Conservation (phyloP, 2,329 filamentous ascomycete species). For the Penicillium digitatum region DNA sequence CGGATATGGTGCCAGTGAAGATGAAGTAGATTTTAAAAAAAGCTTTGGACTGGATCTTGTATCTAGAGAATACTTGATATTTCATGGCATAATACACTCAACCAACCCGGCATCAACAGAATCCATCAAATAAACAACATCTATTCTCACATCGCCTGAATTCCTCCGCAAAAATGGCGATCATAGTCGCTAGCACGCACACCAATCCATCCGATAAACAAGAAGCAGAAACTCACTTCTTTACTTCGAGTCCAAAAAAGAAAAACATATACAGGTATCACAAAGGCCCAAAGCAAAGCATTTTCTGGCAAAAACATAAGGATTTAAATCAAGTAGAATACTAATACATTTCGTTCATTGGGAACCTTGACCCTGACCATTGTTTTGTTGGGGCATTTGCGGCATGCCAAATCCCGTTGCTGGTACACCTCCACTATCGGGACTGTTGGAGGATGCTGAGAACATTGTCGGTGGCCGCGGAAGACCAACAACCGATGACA, state of each 20-base stretch:
- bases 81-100: constrained; percentile 3
- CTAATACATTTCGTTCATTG: not conserved
- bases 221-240: not conserved
- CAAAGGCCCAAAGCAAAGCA: not conserved
- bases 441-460: constrained; percentile 12
- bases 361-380: constrained; percentile 12
- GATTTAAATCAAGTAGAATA: not conserved
- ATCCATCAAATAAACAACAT: not conserved
- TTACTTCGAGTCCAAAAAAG: not conserved
- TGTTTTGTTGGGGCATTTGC: constrained; percentile 13
- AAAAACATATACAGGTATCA: not conserved
- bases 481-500: constrained; percentile 16
- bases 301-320: not conserved
- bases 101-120: not conserved
- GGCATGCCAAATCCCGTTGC: constrained; percentile 12
- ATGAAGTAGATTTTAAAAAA: not conserved
- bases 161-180: not conserved
- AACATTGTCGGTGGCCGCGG: constrained; percentile 16
- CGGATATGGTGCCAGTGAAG: not conserved
- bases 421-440: constrained; percentile 14
- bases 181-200: not conserved
- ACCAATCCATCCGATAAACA: not conserved
- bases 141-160: not conserved
- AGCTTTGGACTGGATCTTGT: not conserved
- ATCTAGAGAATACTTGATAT: not conserved